Evolutionary conservation across 306 rosid species (phyloP), one percentile per base, ranked within the genome.

Genomic region (Gleditsia sinensis): DNA sequence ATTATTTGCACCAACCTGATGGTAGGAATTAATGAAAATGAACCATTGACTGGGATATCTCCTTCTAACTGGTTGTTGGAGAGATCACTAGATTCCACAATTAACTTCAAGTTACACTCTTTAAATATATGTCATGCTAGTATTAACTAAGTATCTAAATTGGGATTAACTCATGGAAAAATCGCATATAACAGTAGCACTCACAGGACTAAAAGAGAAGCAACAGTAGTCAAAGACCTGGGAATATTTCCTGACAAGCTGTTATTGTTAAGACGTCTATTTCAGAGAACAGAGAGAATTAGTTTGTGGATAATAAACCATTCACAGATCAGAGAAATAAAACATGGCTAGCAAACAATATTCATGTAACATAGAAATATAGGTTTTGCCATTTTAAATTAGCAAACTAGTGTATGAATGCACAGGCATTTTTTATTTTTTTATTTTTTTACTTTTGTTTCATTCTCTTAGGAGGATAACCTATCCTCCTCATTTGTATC

Each of bases 181-280:
- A 55, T 14, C 19, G 43, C 66, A 39, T 43, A 28, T 60, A 28
- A 39, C 37, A 61, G 36, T 27, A 71, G 62, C 64, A 88, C 98
- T 93, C 82, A 93, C 98, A 93, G 86, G 80, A 93, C 98, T 89
- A 89, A 93, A 67, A 93, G 83, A 13, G 96, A 75, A 4, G 0
- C 0, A 76, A 89, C 76, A 0, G 1, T 63, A 30, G 98, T 91
- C 84, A 93, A 86, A 27, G 77, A 2, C 43, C 12, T 0, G 25
- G 98, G 96, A 83, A 93, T 93, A 39, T 2, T 6, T 70, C 92
- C 98, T 0, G 75, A 1, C 84, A 93, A 85, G 83, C 7, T 86
- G 87, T 91, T 93, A 87, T 91, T 93, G 82, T 89, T 90, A 70
- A 93, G 97, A 86, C 98, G 98, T 89, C 98, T 93, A 72, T 82